A percentile compares a stretch with the other conserved stretches of the same genome.
These are phyloP conservation scores for Eucalyptus pumila DNA, from an alignment of 345 rosid genomes.

Conservation along the genomic window DNA sequence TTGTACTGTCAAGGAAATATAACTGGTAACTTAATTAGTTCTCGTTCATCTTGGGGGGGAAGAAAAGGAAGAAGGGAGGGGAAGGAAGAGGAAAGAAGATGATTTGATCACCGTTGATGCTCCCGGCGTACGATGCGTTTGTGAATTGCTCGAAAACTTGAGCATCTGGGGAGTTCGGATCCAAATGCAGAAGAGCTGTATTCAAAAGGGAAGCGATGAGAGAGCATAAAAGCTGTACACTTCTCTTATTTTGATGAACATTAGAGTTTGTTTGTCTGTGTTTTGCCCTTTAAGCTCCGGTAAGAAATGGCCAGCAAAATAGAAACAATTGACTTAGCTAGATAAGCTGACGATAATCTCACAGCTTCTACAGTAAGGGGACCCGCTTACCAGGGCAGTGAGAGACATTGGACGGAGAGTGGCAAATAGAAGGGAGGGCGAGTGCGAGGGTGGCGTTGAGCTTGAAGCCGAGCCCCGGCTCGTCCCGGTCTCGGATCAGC, in stretches of 20 bases:
- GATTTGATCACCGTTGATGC: not conserved
- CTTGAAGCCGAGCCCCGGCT: slow-evolving; percentile 60
- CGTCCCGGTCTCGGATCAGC: slow-evolving; percentile 44
- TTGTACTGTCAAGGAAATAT: not conserved
- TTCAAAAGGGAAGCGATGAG: not conserved
- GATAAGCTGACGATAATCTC: not conserved
- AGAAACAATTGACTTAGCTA: not conserved
- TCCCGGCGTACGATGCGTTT: not conserved
- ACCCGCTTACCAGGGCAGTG: slow-evolving; percentile 44
- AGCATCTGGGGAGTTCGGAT: not conserved
- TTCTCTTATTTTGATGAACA: not conserved
- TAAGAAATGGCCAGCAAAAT: not conserved
- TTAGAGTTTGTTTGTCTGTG: not conserved
- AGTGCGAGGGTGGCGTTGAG: slow-evolving; percentile 64
- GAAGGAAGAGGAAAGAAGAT: not conserved
- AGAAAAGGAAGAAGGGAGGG: not conserved
- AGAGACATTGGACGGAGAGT: slow-evolving; percentile 49
- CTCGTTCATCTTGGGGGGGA: not conserved
- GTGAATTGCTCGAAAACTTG: not conserved
- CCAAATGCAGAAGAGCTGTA: not conserved
- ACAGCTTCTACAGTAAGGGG: not conserved
- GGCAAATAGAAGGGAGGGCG: slow-evolving; percentile 53
- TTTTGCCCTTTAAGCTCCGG: not conserved
- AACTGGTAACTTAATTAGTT: not conserved
- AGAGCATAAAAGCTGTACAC: not conserved